Base-by-base conservation (phyloP, 2,329 filamentous ascomycete genomes). In the Aspergillus viridinutans region DNA sequence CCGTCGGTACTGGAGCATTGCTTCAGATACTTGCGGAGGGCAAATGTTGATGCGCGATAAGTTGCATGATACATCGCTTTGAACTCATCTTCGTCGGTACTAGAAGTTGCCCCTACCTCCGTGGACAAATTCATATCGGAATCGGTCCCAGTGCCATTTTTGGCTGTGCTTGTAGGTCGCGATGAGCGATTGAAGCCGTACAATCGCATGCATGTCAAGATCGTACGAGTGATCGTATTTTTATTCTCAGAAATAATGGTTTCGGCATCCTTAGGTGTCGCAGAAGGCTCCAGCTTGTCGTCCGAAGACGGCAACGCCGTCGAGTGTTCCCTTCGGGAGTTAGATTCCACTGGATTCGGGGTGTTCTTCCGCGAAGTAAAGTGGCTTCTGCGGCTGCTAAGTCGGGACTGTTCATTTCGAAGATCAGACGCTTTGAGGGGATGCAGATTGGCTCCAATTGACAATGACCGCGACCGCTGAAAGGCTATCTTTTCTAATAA, bases 51-150 rank as follows among this genome's bases (percentile, higher is more conserved):
- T 28, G 75, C 74, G 49, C 74, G 73, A 58, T 77, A 77, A 3
- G 74, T 76, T 12, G 74, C 73, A 58, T 77, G 74, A 53, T 77
- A 77, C 73, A 77, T 75, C 17, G 69, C 58, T 50, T 76, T 77
- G 54, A 77, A 77, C 12, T 75, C 74, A 43, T 76, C 73, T 50
- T 77, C 74, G 25, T 74, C 72, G 0, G 64, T 58, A 50, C 52
- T 59, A n/a, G 58, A 59, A 38, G 50, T 50, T 6, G 62, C 58
- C 5, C 43, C 21, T 7, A 47, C 26, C 5, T 47, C 43, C 2
- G 20, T 14, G 43, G 43, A 5, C 12, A 47, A 17, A 12, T 23
- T 47, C 21, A 47, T 7, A 23, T 47, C 20, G 4, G 21, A 14
- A 23, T 21, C 3, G 3, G 4, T 3, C 12, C 10, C 12, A 25